phyloP scores from a whole-genome alignment of 1,139 yeast species.

The Meyerozyma sp. region DNA sequence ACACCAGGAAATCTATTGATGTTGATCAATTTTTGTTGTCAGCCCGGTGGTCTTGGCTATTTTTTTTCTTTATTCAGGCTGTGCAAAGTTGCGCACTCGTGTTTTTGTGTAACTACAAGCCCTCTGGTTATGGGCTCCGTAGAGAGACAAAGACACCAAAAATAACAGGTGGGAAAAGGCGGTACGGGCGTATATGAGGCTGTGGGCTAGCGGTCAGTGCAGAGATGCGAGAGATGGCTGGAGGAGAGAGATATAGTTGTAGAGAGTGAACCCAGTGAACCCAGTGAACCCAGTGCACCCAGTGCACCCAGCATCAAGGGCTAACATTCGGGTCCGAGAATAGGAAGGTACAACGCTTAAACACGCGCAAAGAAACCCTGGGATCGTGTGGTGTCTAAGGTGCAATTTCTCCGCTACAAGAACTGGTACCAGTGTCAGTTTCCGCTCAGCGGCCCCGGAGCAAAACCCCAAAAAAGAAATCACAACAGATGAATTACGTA shows the following conservation, averaged over 20 bases:
- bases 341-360: no score
- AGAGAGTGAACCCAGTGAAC: no score
- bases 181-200: neutral
- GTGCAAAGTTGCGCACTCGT: slow-evolving; percentile 2
- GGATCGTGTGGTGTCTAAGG: no score
- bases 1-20: neutral
- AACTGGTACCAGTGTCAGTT: neutral
- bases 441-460: neutral
- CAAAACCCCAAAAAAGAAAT: neutral
- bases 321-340: no score
- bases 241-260: no score
- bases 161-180: neutral
- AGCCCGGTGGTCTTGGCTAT: neutral
- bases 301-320: no score
- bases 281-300: no score
- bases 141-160: neutral
- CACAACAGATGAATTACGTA: neutral
- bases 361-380: no score
- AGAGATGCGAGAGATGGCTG: no score
- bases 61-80: slow-evolving; percentile 1
- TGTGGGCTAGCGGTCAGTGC: neutral
- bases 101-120: slow-evolving; percentile 1
- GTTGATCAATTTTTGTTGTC: neutral
- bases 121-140: neutral
- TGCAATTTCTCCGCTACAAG: no score